These are phyloP conservation scores for Russula brevipes DNA, from an alignment of 768 basidiomycete genomes.

Conservation along the genomic window DNA sequence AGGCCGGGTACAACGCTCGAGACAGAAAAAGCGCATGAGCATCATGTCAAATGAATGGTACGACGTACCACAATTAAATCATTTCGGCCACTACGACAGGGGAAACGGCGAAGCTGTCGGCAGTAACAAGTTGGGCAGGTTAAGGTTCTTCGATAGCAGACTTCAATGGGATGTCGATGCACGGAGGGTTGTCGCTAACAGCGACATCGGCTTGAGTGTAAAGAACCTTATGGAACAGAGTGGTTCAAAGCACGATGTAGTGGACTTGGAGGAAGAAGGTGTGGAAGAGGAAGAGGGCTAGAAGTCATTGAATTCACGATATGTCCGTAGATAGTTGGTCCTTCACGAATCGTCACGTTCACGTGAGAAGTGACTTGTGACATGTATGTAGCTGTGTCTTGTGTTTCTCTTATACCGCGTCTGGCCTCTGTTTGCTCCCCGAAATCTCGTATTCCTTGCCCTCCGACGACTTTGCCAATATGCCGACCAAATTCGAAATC, in stretches of 20 bases:
- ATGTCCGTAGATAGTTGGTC: too few species aligned
- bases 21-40: conserved; percentile 57
- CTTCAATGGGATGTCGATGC: conserved; percentile 25
- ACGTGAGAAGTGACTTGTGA: conserved; percentile 13
- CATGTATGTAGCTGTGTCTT: not conserved
- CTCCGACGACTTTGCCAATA: conserved; percentile 4
- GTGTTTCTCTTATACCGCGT: not conserved
- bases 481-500: conserved; percentile 23
- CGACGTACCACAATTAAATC: conserved; percentile 44
- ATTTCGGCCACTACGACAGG: conserved; percentile 39
- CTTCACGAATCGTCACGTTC: conserved; percentile 16
- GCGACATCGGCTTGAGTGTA: conserved; percentile 22
- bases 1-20: conserved; percentile 30
- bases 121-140: conserved; percentile 6
- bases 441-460: not conserved
- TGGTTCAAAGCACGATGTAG: conserved; percentile 18
- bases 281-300: conserved; percentile 23
- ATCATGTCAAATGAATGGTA: conserved; percentile 56
- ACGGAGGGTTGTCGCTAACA: conserved; percentile 15
- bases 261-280: conserved; percentile 23
- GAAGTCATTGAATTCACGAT: not conserved
- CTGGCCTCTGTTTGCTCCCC: not conserved
- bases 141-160: conserved; percentile 23
- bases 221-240: conserved; percentile 24
- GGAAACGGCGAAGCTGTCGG: conserved; percentile 32